Percentiles rank a stretch among this genome's conserved stretches.
Evolutionary conservation across 1,284 basidiomycete genomes (phyloP).

Genomic region (Leccinum pachyderme): DNA sequence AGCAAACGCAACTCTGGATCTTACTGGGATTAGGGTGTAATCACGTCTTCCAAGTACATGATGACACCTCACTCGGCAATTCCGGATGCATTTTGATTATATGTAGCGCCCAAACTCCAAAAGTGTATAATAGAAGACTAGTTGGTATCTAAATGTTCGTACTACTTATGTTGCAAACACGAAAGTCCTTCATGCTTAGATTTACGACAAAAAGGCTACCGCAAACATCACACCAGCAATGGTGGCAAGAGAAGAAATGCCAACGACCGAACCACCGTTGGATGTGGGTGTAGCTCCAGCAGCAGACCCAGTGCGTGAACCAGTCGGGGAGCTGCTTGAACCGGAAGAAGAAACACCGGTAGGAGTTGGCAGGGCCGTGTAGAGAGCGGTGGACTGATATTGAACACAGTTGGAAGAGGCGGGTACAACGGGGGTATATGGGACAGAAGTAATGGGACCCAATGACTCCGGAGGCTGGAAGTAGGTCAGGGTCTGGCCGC

Average conservation of each 20-base stretch:
- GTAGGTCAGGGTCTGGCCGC: conserved; percentile 48
- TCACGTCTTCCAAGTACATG: too few relatives aligned
- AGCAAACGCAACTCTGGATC: conserved; percentile 2
- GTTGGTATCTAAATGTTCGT: not conserved
- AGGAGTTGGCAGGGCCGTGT: conserved; percentile 22
- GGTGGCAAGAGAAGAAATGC: conserved; percentile 39
- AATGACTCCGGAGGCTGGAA: conserved; percentile 60
- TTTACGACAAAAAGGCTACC: conserved; percentile 43
- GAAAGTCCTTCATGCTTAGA: not conserved
- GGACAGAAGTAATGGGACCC: conserved; percentile 54
- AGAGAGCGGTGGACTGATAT: conserved; percentile 55
- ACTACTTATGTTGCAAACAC: not conserved
- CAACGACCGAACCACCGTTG: conserved; percentile 36
- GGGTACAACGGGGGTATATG: conserved; percentile 61
- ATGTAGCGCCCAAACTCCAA: too few relatives aligned
- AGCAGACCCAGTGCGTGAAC: conserved; percentile 20
- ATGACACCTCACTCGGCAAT: too few relatives aligned
- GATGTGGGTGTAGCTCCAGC: conserved; percentile 25
- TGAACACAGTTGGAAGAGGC: conserved; percentile 62
- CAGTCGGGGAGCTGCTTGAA: conserved; percentile 19
- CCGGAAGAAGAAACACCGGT: conserved; percentile 9
- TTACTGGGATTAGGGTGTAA: not conserved
- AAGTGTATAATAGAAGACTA: not conserved
- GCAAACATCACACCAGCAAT: conserved; percentile 44
- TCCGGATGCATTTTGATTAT: too few relatives aligned